phyloP scores from a whole-genome alignment of 1,284 basidiomycete species.

The Malassezia yamatoensis region DNA sequence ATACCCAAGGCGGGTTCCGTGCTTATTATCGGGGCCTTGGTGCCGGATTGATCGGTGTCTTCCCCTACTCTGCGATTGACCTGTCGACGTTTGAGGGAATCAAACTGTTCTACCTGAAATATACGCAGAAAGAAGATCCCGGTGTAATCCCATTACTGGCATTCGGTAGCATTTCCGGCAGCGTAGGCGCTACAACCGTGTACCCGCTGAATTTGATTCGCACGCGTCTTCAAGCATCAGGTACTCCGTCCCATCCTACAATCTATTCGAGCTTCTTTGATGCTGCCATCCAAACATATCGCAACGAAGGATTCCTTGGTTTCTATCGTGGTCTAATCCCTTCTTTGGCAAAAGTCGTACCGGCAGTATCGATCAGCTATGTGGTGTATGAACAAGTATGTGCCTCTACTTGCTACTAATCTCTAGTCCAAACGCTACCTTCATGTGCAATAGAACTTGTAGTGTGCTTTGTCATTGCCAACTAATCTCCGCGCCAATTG shows the following conservation, averaged over 20 bases:
- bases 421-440: constrained; percentile 1
- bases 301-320: constrained; percentile 78
- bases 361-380: constrained; percentile 43
- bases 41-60: constrained; percentile 52
- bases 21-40: constrained; percentile 84
- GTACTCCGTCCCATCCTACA: constrained; percentile 49
- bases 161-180: constrained; percentile 49
- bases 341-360: constrained; percentile 64
- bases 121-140: constrained; percentile 48
- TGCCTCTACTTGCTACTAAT: neutral
- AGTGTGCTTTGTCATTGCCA: neutral
- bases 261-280: constrained; percentile 75
- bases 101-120: constrained; percentile 50
- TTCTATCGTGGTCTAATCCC: constrained; percentile 89
- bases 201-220: constrained; percentile 60
- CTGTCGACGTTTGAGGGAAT: constrained; percentile 51
- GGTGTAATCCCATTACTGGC: constrained; percentile 48
- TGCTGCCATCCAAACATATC: constrained; percentile 70
- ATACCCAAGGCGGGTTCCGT: constrained; percentile 63
- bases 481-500: too few species aligned
- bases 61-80: constrained; percentile 50
- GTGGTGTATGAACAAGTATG: constrained; percentile 41
- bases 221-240: constrained; percentile 88
- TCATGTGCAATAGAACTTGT: neutral
- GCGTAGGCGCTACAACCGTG: constrained; percentile 49